A percentile compares a stretch with the other conserved stretches of the same genome.
phyloP scores from a whole-genome alignment of 2,329 filamentous ascomycete genomes.

The Orbilia quercus region DNA sequence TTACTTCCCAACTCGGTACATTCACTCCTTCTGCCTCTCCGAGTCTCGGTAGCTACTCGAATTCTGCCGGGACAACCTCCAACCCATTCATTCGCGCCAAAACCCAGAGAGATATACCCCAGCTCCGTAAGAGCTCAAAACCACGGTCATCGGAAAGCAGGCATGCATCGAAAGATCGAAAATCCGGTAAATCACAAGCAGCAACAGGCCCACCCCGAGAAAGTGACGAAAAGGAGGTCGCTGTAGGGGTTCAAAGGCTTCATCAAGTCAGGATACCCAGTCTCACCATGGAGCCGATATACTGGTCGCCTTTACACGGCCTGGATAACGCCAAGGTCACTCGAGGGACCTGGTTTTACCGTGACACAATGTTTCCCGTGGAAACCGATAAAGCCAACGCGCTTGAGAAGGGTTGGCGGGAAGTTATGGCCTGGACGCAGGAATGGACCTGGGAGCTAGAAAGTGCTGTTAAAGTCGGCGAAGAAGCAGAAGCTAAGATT shows the following conservation, averaged over 20 bases:
- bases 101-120: conserved; percentile 39
- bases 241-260: conserved; percentile 88
- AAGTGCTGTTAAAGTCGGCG: conserved; percentile 89
- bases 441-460: conserved; percentile 92
- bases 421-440: conserved; percentile 86
- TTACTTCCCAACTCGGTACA: conserved; percentile 28
- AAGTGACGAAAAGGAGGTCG: conserved; percentile 69
- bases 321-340: conserved; percentile 80
- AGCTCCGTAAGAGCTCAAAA: conserved; percentile 58
- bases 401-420: conserved; percentile 87
- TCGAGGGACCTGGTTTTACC: conserved; percentile 96
- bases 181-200: conserved; percentile 27
- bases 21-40: conserved; percentile 47
- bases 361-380: conserved; percentile 91
- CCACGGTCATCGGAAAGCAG: conserved; percentile 61
- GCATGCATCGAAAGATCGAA: conserved; percentile 45
- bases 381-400: conserved; percentile 88
- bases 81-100: conserved; percentile 54
- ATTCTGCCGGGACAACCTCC: conserved; percentile 50
- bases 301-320: conserved; percentile 88
- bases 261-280: conserved; percentile 87
- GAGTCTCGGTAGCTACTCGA: conserved; percentile 46
- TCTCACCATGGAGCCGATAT: conserved; percentile 93
- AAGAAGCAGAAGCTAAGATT: conserved; percentile 90
- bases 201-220: conserved; percentile 6